phyloP scores from a whole-genome alignment of 2,329 filamentous ascomycete genomes.

The Endoconidiophora polonica region DNA sequence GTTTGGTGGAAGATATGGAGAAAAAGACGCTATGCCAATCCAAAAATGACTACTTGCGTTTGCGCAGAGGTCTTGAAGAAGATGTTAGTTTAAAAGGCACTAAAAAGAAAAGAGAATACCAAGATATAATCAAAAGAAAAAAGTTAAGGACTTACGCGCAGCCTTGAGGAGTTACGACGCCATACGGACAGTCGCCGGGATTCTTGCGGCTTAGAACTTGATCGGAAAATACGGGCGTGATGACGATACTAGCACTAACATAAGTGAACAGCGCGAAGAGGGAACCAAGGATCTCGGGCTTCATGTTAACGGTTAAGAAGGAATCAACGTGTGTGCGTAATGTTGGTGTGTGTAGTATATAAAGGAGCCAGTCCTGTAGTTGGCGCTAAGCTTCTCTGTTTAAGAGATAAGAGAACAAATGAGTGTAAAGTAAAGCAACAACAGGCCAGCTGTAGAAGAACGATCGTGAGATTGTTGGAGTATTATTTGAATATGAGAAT shows the following conservation, averaged over 20 bases:
- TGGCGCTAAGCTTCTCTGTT: too few species aligned
- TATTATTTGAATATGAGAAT: too few species aligned
- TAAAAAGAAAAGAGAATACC: too few species aligned
- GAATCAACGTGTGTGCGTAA: neutral
- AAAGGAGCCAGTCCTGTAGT: neutral
- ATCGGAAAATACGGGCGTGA: conserved; percentile 33
- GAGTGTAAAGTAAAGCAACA: too few species aligned
- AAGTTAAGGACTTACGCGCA: conserved; percentile 32
- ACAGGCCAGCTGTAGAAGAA: too few species aligned
- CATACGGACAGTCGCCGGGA: conserved; percentile 37
- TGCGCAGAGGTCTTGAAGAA: too few species aligned
- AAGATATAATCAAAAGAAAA: neutral
- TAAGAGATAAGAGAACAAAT: too few species aligned
- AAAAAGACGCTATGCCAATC: neutral
- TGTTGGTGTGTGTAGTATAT: neutral
- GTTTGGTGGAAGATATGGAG: neutral
- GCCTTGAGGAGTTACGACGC: conserved; percentile 37
- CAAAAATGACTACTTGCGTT: too few species aligned
- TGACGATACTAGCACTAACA: conserved; percentile 36
- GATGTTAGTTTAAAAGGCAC: too few species aligned
- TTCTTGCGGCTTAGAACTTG: conserved; percentile 32
- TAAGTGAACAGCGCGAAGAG: conserved; percentile 29
- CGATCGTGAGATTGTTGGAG: too few species aligned
- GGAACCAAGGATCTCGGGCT: conserved; percentile 22
- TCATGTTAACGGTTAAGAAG: conserved; percentile 22